Percentiles rank a stretch among this genome's conserved stretches.
Evolutionary conservation across 306 rosid species (phyloP).

Genomic region (peach (Prunus persica)): DNA sequence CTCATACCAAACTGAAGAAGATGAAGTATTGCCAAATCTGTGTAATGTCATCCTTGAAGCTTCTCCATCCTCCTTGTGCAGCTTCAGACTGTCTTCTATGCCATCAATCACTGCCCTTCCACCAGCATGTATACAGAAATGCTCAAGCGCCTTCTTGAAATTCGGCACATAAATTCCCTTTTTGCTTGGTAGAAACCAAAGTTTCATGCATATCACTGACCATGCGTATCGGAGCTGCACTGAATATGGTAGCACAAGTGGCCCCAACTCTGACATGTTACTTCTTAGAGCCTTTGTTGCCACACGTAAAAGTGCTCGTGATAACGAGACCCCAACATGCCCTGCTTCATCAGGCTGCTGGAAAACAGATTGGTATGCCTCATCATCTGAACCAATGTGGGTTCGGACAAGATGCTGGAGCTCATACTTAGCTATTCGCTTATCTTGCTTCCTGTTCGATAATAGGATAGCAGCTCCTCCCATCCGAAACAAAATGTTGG

Average conservation of each 20-base stretch:
- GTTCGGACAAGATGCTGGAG: constrained; percentile 66
- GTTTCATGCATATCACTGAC: too few relatives aligned
- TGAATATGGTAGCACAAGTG: neutral
- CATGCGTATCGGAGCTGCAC: neutral
- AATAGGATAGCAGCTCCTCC: constrained; percentile 67
- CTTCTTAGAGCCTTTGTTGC: too few relatives aligned
- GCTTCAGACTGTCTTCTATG: constrained; percentile 44
- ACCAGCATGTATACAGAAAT: constrained; percentile 77
- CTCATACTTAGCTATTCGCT: constrained; percentile 47
- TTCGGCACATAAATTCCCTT: constrained; percentile 41
- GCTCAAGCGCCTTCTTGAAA: constrained; percentile 61
- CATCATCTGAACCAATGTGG: constrained; percentile 50
- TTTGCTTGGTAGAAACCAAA: neutral
- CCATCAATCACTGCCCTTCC: constrained; percentile 66
- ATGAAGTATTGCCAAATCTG: constrained; percentile 33
- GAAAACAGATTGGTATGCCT: constrained; percentile 52
- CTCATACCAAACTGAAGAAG: constrained; percentile 10
- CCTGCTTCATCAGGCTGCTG: constrained; percentile 35
- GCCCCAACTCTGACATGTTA: too few relatives aligned
- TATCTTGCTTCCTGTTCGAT: constrained; percentile 53
- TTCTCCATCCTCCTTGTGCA: constrained; percentile 60
- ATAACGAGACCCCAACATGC: too few relatives aligned
- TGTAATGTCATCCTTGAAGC: constrained; percentile 69
- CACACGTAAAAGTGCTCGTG: too few relatives aligned
- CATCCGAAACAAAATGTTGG: constrained; percentile 47